These are phyloP conservation scores for Pythium volutum DNA, from an alignment of 352 stramenopile genomes.

Conservation along the genomic window DNA sequence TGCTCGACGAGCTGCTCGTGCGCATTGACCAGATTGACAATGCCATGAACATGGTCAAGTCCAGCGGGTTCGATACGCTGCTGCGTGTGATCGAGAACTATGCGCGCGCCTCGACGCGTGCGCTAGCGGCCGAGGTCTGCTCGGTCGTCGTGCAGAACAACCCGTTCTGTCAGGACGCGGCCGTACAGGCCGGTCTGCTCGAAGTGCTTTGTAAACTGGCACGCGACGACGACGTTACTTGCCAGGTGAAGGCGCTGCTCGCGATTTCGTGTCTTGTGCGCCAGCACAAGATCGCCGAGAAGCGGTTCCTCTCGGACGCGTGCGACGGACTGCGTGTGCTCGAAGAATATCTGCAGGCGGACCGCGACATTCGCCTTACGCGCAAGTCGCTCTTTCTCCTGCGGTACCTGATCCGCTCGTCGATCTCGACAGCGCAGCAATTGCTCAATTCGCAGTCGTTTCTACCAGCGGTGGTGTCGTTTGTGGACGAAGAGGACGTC, in stretches of 20 bases:
- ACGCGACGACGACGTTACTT: constrained; percentile 51
- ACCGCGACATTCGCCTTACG: constrained; percentile 64
- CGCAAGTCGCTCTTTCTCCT: constrained; percentile 84
- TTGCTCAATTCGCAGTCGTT: constrained; percentile 47
- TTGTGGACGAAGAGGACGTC: constrained; percentile 69
- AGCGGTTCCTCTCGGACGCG: constrained; percentile 48
- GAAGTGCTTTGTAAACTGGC: constrained; percentile 66
- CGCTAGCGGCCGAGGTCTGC: constrained; percentile 71
- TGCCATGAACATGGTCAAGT: constrained; percentile 87
- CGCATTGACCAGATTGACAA: constrained; percentile 89
- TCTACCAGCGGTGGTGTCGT: constrained; percentile 38
- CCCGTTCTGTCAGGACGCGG: constrained; percentile 74
- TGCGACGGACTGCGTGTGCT: constrained; percentile 65
- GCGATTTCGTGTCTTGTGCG: constrained; percentile 83
- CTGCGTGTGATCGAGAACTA: constrained; percentile 59
- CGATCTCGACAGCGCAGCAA: constrained; percentile 43
- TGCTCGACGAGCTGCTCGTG: constrained; percentile 83
- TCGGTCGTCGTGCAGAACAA: constrained; percentile 88
- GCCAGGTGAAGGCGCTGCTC: constrained; percentile 74
- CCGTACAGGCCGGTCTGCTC: constrained; percentile 54
- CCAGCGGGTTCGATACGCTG: constrained; percentile 62
- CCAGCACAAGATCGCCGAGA: constrained; percentile 57
- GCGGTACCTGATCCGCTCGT: constrained; percentile 73
- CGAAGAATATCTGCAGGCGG: constrained; percentile 41
- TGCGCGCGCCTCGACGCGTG: constrained; percentile 44